phyloP scores from a whole-genome alignment of 257 asterid species.

The Avicennia marina region DNA sequence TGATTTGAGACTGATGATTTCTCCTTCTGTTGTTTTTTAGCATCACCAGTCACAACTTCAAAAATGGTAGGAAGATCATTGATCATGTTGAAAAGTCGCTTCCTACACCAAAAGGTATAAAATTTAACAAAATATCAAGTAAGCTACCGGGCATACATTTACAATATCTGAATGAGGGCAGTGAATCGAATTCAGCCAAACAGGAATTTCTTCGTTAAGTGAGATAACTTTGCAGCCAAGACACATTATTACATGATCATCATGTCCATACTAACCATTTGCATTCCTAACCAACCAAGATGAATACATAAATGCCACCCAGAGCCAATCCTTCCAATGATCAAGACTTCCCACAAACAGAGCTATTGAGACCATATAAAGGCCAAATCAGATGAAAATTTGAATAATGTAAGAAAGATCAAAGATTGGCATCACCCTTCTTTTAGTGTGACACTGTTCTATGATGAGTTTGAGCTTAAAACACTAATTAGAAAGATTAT shows the following conservation, averaged over 20 bases:
- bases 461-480: not conserved
- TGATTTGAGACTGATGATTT: slow-evolving; percentile 49
- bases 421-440: not conserved
- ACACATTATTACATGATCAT: too few species aligned
- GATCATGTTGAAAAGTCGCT: slow-evolving; percentile 70
- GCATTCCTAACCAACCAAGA: too few species aligned
- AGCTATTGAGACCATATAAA: too few species aligned
- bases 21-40: slow-evolving; percentile 58
- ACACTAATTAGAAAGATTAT: not conserved
- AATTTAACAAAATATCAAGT: slow-evolving; percentile 1
- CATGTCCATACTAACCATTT: too few species aligned
- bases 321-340: too few species aligned
- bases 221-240: too few species aligned
- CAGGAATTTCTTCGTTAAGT: too few species aligned
- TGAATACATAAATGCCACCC: too few species aligned
- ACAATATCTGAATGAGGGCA: not conserved
- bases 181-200: too few species aligned
- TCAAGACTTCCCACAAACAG: too few species aligned
- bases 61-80: slow-evolving; percentile 70
- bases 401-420: too few species aligned
- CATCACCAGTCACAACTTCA: slow-evolving; percentile 70
- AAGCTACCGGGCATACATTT: not conserved
- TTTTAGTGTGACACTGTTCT: not conserved
- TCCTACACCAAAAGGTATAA: slow-evolving; percentile 44
- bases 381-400: too few species aligned